Evolutionary conservation across 257 asterid genomes (phyloP), one percentile per base, ranked within the genome.

Genomic region (Penstemon barbatus): DNA sequence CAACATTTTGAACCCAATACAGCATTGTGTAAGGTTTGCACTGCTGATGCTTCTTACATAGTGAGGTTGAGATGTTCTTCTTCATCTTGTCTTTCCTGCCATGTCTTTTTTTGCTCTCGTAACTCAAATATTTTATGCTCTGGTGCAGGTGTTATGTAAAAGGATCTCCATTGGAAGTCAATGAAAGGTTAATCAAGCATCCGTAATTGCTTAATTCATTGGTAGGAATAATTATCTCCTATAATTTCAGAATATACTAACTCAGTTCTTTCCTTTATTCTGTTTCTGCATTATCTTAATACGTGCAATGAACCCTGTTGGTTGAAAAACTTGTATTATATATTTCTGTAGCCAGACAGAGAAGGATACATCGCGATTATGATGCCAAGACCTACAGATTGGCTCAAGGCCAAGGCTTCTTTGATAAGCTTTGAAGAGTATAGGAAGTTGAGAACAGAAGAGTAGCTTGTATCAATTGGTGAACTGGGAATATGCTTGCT

Each of bases 111-210:
- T 25, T 43, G 42, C 70, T 53, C 46, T 45, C 19, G 7, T 49
- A 43, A 43, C 61, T 50, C 57, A 36, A 38, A 53, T 48, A 2
- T 54, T 19, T 65, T 57, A 10, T 13, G 39, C 52, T 13, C 66
- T 64, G 43, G 71, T 59, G 73, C 86, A 90, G 99, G 78, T 90
- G 99, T 72, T 90, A 96, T 65, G 89, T 90, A 15, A 93, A 90
- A 74, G 99, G 99, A 64, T 90, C 96, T 15, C 77, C 90, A n/a
- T 74, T 93, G 80, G 96, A 93, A 84, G 97, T 93, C 69, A 93
- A 93, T 57, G 95, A 90, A 33, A 78, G 86, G 75, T 77, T 94
- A 63, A 66, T 89, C 68, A 80, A 81, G 77, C 89, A 82, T 42
- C 97, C 97, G 0, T 91, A 81, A 68, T 69, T 94, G 84, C 86